These are phyloP conservation scores for Pisolithus microcarpus DNA, from an alignment of 768 basidiomycete species.

Conservation along the genomic window DNA sequence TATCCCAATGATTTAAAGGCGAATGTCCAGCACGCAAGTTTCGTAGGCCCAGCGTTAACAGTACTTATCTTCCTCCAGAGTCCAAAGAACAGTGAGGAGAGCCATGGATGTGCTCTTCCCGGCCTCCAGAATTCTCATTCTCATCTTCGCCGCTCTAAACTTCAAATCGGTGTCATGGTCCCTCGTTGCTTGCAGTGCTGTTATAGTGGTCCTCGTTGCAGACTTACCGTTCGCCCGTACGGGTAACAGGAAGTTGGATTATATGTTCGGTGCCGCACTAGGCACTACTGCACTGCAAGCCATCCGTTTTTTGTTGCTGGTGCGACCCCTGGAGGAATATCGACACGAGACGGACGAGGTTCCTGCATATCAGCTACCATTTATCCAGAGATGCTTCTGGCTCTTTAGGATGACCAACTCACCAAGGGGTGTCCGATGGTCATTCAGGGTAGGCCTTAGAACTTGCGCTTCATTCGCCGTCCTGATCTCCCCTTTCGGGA, in stretches of 20 bases:
- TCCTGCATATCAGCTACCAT: not conserved
- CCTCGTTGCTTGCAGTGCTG: not conserved
- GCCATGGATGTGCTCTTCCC: not conserved
- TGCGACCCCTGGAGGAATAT: not conserved
- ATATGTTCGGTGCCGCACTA: not conserved
- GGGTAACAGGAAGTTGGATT: not conserved
- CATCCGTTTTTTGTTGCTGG: not conserved
- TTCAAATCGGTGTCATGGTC: not conserved
- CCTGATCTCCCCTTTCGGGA: too few species aligned
- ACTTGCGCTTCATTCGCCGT: too few species aligned
- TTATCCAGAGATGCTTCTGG: not conserved
- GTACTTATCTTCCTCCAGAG: too few species aligned
- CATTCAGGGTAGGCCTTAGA: not conserved
- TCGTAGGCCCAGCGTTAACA: too few species aligned
- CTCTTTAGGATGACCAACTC: not conserved
- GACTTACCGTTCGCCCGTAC: not conserved
- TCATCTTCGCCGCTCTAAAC: not conserved
- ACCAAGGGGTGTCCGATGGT: not conserved
- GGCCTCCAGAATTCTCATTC: not conserved
- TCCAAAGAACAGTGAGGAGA: not conserved
- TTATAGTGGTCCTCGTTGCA: not conserved
- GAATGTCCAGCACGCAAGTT: too few species aligned
- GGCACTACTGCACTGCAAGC: too few species aligned
- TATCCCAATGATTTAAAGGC: too few species aligned
- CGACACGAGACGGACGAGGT: not conserved